These are phyloP conservation scores for Guyanaporus albipodus DNA, from an alignment of 768 basidiomycete species.

Conservation along the genomic window DNA sequence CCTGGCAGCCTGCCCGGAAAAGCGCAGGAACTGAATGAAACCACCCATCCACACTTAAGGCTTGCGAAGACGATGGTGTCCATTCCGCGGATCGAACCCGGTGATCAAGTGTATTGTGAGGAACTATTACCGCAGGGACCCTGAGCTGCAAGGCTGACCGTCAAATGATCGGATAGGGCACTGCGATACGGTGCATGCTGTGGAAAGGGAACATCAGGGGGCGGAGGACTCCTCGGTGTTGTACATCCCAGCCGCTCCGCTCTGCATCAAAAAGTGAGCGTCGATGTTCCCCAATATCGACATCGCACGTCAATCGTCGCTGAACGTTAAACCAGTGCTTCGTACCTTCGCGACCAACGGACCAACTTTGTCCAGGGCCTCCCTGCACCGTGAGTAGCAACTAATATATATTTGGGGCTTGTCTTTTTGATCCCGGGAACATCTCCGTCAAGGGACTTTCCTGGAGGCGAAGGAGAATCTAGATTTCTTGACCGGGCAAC, in stretches of 20 bases:
- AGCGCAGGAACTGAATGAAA: constrained; percentile 51
- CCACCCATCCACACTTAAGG: constrained; percentile 60
- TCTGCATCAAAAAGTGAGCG: constrained; percentile 47
- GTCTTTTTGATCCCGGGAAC: neutral
- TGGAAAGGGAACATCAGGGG: constrained; percentile 47
- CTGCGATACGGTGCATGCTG: constrained; percentile 54
- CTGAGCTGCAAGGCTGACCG: neutral
- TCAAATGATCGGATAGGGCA: constrained; percentile 36
- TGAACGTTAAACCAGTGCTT: constrained; percentile 32
- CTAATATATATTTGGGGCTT: neutral
- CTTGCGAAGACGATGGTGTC: constrained; percentile 54
- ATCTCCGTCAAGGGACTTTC: constrained; percentile 41
- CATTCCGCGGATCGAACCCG: constrained; percentile 55
- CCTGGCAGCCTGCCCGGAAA: constrained; percentile 53
- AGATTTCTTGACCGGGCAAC: constrained; percentile 38
- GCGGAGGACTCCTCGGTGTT: constrained; percentile 49
- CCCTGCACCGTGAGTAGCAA: constrained; percentile 44
- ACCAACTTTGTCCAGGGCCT: constrained; percentile 44
- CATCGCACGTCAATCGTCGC: neutral
- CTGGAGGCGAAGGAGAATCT: constrained; percentile 50
- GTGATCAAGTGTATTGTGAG: constrained; percentile 60
- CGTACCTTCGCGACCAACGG: constrained; percentile 48
- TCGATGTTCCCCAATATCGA: neutral
- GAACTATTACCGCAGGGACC: neutral
- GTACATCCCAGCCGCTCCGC: constrained; percentile 52